These are phyloP conservation scores for Lithohypha guttulata DNA, from an alignment of 2,329 filamentous ascomycete species.

Conservation along the genomic window DNA sequence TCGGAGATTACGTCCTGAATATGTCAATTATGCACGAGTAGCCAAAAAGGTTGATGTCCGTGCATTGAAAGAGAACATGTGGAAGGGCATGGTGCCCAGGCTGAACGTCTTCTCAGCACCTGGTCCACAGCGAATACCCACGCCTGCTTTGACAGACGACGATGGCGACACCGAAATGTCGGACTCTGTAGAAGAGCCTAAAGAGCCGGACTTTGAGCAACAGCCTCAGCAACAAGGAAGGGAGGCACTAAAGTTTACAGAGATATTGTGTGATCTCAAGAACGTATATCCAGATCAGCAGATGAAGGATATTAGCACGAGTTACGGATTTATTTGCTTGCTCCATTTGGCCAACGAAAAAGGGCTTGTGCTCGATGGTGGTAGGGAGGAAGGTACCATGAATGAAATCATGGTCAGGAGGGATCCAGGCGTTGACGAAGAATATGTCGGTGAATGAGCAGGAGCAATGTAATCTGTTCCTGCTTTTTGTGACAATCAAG, in stretches of 20 bases:
- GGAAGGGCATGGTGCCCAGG: slow-evolving; percentile 47
- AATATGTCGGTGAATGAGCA: slow-evolving; percentile 22
- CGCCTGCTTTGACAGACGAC: slow-evolving; percentile 23
- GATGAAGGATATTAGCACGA: slow-evolving; percentile 92
- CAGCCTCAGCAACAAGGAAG: slow-evolving; percentile 26
- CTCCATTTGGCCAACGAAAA: slow-evolving; percentile 89
- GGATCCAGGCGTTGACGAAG: slow-evolving; percentile 20
- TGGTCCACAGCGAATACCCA: slow-evolving; percentile 22
- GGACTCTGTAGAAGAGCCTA: slow-evolving; percentile 14
- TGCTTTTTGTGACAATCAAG: no score
- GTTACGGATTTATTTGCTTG: slow-evolving; percentile 82
- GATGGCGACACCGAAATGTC: slow-evolving; percentile 21
- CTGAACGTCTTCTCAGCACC: slow-evolving; percentile 28
- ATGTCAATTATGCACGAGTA: slow-evolving; percentile 54
- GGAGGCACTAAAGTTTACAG: slow-evolving; percentile 66
- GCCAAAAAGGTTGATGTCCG: slow-evolving; percentile 59
- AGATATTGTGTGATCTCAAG: slow-evolving; percentile 82
- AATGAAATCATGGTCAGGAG: slow-evolving; percentile 29
- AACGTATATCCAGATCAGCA: slow-evolving; percentile 72
- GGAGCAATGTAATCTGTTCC: no score
- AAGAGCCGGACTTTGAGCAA: slow-evolving; percentile 20
- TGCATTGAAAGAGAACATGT: slow-evolving; percentile 54
- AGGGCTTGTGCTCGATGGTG: slow-evolving; percentile 64
- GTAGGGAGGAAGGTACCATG: slow-evolving; percentile 30
- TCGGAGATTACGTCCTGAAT: slow-evolving; percentile 49